Conservation (phyloP, 768 basidiomycete species). For the Cubamyces sp. region DNA sequence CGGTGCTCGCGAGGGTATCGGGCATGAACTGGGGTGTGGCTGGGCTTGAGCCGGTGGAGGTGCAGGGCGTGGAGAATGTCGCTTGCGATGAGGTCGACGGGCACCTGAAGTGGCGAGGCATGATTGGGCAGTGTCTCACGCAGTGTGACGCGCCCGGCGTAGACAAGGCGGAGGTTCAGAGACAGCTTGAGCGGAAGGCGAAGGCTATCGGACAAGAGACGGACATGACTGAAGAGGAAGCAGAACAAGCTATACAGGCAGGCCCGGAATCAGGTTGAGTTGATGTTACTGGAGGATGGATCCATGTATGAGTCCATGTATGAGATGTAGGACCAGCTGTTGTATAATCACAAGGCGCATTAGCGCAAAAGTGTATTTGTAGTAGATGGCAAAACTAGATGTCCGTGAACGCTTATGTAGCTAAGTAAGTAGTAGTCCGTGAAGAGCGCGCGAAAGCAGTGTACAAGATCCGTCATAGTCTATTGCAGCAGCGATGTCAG, state of each 20-base stretch:
- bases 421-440: constrained; percentile 13
- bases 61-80: constrained; percentile 57
- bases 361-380: constrained; percentile 2
- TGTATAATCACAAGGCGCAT: not conserved
- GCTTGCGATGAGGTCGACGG: constrained; percentile 51
- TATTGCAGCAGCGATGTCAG: constrained; percentile 12
- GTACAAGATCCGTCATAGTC: not conserved
- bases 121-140: constrained; percentile 51
- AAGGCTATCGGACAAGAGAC: constrained; percentile 28
- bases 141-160: constrained; percentile 46
- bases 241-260: constrained; percentile 16
- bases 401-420: constrained; percentile 20
- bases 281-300: not conserved
- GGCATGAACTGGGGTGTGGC: constrained; percentile 54
- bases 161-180: constrained; percentile 39
- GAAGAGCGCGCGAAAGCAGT: constrained; percentile 2
- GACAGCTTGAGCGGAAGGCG: constrained; percentile 39
- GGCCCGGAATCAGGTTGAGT: not conserved
- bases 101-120: constrained; percentile 52
- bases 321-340: not conserved
- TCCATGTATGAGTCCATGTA: not conserved
- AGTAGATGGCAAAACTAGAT: constrained; percentile 7
- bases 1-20: constrained; percentile 52
- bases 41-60: constrained; percentile 51
- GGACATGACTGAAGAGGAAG: constrained; percentile 28